phyloP scores from a whole-genome alignment of 768 basidiomycete species.

The Rhodotorula kratochvilovae region DNA sequence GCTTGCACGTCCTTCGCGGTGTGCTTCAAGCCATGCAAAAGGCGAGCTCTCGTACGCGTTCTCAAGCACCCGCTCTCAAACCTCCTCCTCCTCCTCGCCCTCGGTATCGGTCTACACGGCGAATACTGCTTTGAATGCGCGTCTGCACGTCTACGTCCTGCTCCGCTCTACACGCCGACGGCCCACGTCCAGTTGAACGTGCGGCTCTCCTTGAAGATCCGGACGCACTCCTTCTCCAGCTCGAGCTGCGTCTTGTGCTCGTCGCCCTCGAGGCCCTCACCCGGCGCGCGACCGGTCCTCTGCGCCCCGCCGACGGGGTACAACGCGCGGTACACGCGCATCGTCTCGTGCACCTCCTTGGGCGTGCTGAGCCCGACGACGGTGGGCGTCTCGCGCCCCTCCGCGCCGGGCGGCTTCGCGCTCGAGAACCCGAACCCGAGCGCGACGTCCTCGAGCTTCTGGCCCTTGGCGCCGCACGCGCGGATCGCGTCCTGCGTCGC shows the following conservation, averaged over 20 bases:
- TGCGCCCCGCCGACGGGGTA: conserved; percentile 47
- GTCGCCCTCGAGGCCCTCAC: conserved; percentile 22
- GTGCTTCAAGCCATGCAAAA: too few species aligned
- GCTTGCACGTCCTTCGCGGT: too few species aligned
- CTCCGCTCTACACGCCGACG: neutral
- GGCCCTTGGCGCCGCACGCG: conserved; percentile 10
- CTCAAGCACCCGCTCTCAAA: too few species aligned
- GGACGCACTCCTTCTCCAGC: conserved; percentile 26
- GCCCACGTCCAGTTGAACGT: conserved; percentile 36
- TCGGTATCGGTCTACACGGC: too few species aligned
- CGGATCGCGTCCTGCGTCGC: conserved; percentile 51
- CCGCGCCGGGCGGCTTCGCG: conserved; percentile 27
- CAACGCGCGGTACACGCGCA: conserved; percentile 64
- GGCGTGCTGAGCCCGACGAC: conserved; percentile 69
- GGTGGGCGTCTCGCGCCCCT: conserved; percentile 55
- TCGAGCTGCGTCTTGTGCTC: conserved; percentile 6
- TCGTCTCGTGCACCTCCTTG: conserved; percentile 68
- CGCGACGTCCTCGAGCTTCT: conserved; percentile 60
- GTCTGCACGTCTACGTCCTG: too few species aligned
- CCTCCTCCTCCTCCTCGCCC: too few species aligned
- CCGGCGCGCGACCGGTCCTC: conserved; percentile 53
- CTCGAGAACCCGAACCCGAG: conserved; percentile 62
- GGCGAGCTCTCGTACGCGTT: too few species aligned
- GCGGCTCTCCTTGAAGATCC: conserved; percentile 23
- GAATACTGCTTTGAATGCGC: too few species aligned